Base-by-base conservation (phyloP, 768 basidiomycete species). In the Austroboletus eburneus region DNA sequence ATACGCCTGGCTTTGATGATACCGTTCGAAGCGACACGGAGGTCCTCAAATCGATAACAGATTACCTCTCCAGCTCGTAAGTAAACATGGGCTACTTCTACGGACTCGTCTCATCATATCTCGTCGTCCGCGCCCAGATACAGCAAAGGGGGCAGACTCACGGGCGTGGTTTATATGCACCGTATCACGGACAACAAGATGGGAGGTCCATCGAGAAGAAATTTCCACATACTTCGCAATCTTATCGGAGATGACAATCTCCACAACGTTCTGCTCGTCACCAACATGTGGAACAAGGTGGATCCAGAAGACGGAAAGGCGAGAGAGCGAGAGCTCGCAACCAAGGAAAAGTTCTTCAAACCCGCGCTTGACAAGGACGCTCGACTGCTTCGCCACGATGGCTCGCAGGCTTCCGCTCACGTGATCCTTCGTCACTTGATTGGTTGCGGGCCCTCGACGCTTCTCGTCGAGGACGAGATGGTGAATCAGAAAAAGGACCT, bases 1-100 rank as follows among this genome's bases (percentile, higher is more conserved):
- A 82, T 53, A 81, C 79, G 0, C 79, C 80, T 2, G 80, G 80
- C 5, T 81, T 80, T 47, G 77, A 79, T 49, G 77, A 80, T 49
- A 71, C 73, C 4, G 32, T 30, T n/a, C 66, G 61, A 34, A 73
- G 65, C 46, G 76, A 78, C 35, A 64, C 70, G 0, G 69, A 72
- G 13, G 67, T 80, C 4, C 60, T 79, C 22, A 49, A 45, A 29
- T 71, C 73, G 58, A 77, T 78, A 30, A 72, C 76, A 52, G 69
- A 25, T 17, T 57, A 57, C 22, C 59, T 65, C n/a, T 23, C 55
- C 5, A 44, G 38, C 29, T 64, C 59, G 64, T 65, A 49, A 56
- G 63, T 16, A 40, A 14, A 14, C 34, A 22, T 4, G n/a, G 17
- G 42, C 42, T n/a, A n/a, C 23, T 14, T n/a, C 10, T 9, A 18